These are phyloP conservation scores for Vaccinium darrowii DNA, from an alignment of 148 eudicot genomes.

Conservation along the genomic window DNA sequence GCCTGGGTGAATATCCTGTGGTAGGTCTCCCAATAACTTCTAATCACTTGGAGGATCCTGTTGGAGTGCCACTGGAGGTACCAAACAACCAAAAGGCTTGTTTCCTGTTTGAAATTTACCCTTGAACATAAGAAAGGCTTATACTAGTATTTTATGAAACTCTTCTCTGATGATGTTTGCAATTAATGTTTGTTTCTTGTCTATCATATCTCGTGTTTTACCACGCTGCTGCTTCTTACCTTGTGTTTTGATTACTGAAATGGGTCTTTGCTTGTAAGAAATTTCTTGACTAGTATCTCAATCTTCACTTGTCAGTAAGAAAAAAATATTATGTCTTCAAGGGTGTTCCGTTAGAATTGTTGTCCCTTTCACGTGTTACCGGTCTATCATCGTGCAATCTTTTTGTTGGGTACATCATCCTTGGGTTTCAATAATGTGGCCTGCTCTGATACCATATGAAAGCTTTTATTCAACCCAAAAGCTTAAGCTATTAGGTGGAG, in stretches of 20 bases:
- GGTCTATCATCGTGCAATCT: no score
- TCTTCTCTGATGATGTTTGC: not conserved
- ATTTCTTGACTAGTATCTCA: not conserved
- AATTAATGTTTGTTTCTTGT: not conserved
- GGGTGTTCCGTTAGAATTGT: not conserved
- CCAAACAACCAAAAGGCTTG: constrained; percentile 1
- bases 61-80: constrained; percentile 93
- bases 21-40: constrained; percentile 37
- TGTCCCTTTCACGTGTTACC: not conserved
- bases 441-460: no score
- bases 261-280: not conserved
- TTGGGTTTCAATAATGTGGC: no score
- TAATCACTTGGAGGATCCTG: constrained; percentile 55
- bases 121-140: not conserved
- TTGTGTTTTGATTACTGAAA: not conserved
- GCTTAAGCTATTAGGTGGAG: no score
- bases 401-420: no score
- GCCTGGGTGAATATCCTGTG: constrained; percentile 25
- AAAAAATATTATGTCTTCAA: not conserved
- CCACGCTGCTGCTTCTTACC: not conserved
- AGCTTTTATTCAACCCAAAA: no score
- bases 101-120: not conserved
- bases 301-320: not conserved
- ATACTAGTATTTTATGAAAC: not conserved
- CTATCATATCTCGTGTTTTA: not conserved